Evolutionary conservation across 768 basidiomycete species (phyloP).

Genomic region (Pulveroboletus ravenelii): DNA sequence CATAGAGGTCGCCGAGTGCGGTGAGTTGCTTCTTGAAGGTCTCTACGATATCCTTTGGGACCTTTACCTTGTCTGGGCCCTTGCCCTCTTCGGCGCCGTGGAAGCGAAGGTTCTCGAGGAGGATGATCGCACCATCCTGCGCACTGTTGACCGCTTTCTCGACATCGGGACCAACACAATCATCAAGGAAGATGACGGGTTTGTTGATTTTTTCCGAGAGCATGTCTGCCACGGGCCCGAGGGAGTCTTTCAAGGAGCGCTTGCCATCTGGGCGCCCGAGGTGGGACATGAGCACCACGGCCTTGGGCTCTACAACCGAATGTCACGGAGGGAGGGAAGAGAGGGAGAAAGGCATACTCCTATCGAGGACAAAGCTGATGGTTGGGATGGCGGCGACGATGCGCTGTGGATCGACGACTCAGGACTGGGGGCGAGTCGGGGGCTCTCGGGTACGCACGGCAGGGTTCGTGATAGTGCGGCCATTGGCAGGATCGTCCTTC

Average conservation of each 20-base stretch:
- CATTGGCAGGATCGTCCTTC: conserved; percentile 61
- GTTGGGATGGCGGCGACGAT: conserved; percentile 96
- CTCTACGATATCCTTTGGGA: conserved; percentile 73
- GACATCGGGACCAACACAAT: conserved; percentile 83
- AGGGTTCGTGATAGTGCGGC: conserved; percentile 93
- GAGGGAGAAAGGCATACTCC: conserved; percentile 44
- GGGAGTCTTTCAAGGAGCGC: conserved; percentile 81
- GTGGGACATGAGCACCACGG: conserved; percentile 95
- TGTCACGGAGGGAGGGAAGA: background rate
- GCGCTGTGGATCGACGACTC: conserved; percentile 51
- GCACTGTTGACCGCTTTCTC: conserved; percentile 68
- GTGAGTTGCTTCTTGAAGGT: conserved; percentile 88
- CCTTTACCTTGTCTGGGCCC: conserved; percentile 94
- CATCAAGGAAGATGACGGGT: conserved; percentile 74
- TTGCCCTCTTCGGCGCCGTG: conserved; percentile 99
- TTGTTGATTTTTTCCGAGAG: conserved; percentile 44
- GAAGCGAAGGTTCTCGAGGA: conserved; percentile 97
- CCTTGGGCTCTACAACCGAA: conserved; percentile 57
- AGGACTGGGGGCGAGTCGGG: background rate
- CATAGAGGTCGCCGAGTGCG: conserved; percentile 89
- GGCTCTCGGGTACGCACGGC: conserved; percentile 58
- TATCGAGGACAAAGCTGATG: conserved; percentile 85
- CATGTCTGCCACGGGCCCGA: conserved; percentile 77
- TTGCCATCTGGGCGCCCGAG: conserved; percentile 96
- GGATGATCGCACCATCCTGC: conserved; percentile 64